A percentile compares a stretch with the other conserved stretches of the same genome.
These are phyloP conservation scores for Erodium trifolium DNA, from an alignment of 441 rosid genomes.

Conservation along the genomic window DNA sequence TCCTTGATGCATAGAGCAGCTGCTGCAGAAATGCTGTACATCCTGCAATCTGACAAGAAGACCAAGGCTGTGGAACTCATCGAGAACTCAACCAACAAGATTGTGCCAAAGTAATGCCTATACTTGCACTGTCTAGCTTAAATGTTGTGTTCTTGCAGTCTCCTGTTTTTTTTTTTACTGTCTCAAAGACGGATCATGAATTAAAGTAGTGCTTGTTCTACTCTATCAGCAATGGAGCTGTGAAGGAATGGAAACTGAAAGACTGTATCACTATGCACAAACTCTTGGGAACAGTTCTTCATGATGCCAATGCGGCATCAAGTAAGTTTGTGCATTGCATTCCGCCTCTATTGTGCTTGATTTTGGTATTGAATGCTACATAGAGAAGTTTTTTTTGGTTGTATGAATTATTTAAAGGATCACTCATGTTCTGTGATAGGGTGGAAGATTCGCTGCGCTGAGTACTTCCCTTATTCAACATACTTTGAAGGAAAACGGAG, in stretches of 20 bases:
- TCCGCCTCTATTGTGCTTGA: background rate
- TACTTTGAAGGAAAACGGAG: conserved; percentile 68
- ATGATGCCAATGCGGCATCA: conserved; percentile 59
- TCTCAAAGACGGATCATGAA: background rate
- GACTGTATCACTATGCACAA: conserved; percentile 81
- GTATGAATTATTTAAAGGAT: background rate
- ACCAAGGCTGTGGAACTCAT: conserved; percentile 68
- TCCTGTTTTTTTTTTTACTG: background rate
- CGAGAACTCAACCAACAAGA: conserved; percentile 66
- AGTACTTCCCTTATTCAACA: conserved; percentile 66
- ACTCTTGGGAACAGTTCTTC: conserved; percentile 46
- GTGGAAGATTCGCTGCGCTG: conserved; percentile 75
- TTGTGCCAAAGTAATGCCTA: conserved; percentile 37
- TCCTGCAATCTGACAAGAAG: conserved; percentile 65
- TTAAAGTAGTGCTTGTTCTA: conserved; percentile 7
- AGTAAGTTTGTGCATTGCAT: conserved; percentile 42
- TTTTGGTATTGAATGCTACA: background rate
- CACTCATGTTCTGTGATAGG: conserved; percentile 37
- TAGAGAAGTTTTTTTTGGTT: background rate
- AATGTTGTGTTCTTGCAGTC: background rate
- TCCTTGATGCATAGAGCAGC: conserved; percentile 98
- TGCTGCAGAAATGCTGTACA: conserved; percentile 75
- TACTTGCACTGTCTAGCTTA: conserved; percentile 5
- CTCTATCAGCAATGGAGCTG: conserved; percentile 46
- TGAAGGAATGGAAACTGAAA: conserved; percentile 73